Evolutionary conservation across 1,139 yeast genomes (phyloP), one percentile per base, ranked within the genome.

Genomic region (Sugiyamaella castrensis): DNA sequence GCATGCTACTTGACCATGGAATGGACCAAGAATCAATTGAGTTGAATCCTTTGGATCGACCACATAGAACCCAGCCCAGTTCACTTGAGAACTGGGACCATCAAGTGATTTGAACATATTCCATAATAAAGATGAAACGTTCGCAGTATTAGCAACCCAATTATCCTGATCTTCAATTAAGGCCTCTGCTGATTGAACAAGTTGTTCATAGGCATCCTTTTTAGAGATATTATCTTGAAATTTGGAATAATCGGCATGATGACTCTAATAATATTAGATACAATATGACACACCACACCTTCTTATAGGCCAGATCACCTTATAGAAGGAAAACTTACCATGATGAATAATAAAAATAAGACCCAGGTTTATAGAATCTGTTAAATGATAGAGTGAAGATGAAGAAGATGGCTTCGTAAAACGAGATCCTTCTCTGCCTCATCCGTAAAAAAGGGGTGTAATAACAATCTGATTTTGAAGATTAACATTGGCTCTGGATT

Each of bases 1-100:
- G 63, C 98, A 92, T 0, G 98, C 98, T 2, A 92, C 98, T 66
- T 88, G 88, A 1, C 98, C 98, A 66, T 88, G 96, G 66, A 92
- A 92, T 8, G 98, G 98, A 0, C 95, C 98, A 40, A 92, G 72
- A 30, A 87, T 75, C 48, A 92, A 72, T 59, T 76, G 80, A 11
- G 33, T 27, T 8, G 43, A n/a, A 0, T 62, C 46, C 0, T 64
- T 55, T 6, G 70, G 68, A 47, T 77, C 74, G 39, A 68, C 56
- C 0, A 87, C 79, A 61, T 92, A 92, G 64, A 92, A 89, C 0
- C 98, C 98, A 0, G 95, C 80, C 98, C 98, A 92, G 65, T 92
- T 92, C 16, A 91, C 87, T 2, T 55, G 41, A 15, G 44, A 40
- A 40, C 60, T 57, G 8, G 67, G 60, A 27, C 52, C 52, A 8